Evolutionary conservation across 192 early-diverging fungal genomes (phyloP).

Genomic region (Backusella westeae): DNA sequence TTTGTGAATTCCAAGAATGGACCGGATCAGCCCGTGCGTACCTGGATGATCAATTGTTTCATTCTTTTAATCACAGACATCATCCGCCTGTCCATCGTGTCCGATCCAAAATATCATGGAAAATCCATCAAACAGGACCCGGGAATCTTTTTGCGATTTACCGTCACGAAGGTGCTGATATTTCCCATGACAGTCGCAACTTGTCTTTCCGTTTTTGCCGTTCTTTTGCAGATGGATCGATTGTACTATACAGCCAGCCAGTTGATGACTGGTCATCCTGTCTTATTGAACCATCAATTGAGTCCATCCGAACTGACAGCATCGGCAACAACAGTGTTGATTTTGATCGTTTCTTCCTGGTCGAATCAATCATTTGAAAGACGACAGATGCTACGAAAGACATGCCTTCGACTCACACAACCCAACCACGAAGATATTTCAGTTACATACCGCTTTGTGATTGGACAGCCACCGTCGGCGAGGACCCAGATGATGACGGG

Average conservation of each 20-base stretch:
- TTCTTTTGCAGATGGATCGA: conserved; percentile 4
- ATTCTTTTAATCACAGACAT: conserved; percentile 44
- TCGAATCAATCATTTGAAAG: conserved; percentile 37
- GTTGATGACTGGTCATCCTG: neutral
- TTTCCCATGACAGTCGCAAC: conserved; percentile 11
- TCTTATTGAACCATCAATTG: neutral
- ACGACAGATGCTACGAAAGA: conserved; percentile 44
- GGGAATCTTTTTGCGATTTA: neutral
- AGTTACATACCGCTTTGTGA: conserved; percentile 49
- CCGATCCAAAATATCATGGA: conserved; percentile 32
- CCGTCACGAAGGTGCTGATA: conserved; percentile 2
- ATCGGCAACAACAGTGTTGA: conserved; percentile 33
- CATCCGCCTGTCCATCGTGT: conserved; percentile 31
- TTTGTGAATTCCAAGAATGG: conserved; percentile 39
- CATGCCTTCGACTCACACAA: conserved; percentile 34
- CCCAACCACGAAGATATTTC: neutral
- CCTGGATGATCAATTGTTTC: conserved; percentile 51
- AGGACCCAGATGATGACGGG: conserved; percentile 37
- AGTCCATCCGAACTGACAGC: neutral
- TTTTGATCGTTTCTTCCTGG: conserved; percentile 57
- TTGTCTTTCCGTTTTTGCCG: conserved; percentile 7
- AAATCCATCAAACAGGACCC: neutral
- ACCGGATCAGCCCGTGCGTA: conserved; percentile 50
- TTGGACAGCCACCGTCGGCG: conserved; percentile 49
- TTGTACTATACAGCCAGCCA: conserved; percentile 11